phyloP scores from a whole-genome alignment of 1,284 basidiomycete genomes.

The Pyrrhoderma noxium region DNA sequence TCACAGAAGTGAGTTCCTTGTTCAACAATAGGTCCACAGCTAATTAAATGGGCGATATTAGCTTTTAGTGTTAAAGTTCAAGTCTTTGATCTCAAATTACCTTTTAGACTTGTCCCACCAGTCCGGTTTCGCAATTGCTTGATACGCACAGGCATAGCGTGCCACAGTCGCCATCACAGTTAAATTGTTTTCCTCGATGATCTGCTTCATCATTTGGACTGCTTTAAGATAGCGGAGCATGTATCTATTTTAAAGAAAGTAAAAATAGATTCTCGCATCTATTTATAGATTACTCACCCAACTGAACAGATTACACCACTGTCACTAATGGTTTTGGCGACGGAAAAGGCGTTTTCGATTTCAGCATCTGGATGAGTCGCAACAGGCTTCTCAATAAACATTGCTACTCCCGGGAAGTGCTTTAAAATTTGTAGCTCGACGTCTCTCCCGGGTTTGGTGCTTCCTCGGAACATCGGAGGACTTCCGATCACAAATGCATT shows the following conservation, averaged over 20 bases:
- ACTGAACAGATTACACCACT: constrained; percentile 81
- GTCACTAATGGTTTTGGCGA: constrained; percentile 62
- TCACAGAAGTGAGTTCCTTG: constrained; percentile 93
- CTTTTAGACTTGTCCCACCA: constrained; percentile 98
- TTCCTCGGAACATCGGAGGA: constrained; percentile 91
- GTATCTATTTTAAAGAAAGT: constrained; percentile 39
- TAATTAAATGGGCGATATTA: constrained; percentile 25
- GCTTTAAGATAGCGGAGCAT: constrained; percentile 93
- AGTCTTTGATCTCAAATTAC: constrained; percentile 28
- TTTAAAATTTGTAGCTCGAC: constrained; percentile 88
- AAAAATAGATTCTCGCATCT: background rate
- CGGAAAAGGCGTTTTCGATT: constrained; percentile 58
- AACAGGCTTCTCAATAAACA: constrained; percentile 94
- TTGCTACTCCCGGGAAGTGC: constrained; percentile 82
- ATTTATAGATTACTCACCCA: constrained; percentile 47
- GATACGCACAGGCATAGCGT: constrained; percentile 92
- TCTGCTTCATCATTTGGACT: constrained; percentile 97
- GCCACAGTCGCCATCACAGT: constrained; percentile 98
- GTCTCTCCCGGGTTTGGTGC: constrained; percentile 70
- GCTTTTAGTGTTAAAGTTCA: background rate
- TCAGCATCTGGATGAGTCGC: constrained; percentile 74
- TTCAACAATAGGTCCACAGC: constrained; percentile 89
- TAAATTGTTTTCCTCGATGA: constrained; percentile 90
- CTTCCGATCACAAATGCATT: constrained; percentile 85
- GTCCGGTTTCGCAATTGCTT: constrained; percentile 82